Evolutionary conservation across 129 eudicot genomes (phyloP).

Genomic region (Smallanthus sonchifolius): DNA sequence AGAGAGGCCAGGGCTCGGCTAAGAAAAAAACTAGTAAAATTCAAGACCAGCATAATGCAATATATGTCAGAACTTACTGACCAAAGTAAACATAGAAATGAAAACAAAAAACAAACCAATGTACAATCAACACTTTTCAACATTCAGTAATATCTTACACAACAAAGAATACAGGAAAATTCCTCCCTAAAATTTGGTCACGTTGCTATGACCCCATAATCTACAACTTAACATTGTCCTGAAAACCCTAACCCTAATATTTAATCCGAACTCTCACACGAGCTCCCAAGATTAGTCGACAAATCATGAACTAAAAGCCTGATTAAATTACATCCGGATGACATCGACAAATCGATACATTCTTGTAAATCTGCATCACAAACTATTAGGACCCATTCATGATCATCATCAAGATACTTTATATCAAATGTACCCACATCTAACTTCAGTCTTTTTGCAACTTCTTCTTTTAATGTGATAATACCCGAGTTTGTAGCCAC

Average conservation of each 20-base stretch:
- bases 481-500: conserved; percentile 46
- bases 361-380: conserved; percentile 86
- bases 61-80: neutral
- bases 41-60: neutral
- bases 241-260: conserved; percentile 28
- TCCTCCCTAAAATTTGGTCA: conserved; percentile 24
- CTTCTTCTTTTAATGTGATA: conserved; percentile 61
- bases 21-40: neutral
- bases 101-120: conserved; percentile 21
- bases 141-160: conserved; percentile 24
- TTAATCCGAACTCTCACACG: conserved; percentile 78
- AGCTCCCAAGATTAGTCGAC: conserved; percentile 67
- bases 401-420: conserved; percentile 84
- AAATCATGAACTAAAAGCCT: conserved; percentile 72
- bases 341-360: conserved; percentile 54
- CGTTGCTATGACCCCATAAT: conserved; percentile 24
- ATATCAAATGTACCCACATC: conserved; percentile 63
- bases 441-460: conserved; percentile 70
- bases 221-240: conserved; percentile 31
- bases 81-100: neutral
- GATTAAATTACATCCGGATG: conserved; percentile 54
- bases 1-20: too few species aligned
- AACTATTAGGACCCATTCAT: conserved; percentile 75
- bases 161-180: conserved; percentile 35
- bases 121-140: conserved; percentile 29